phyloP scores from a whole-genome alignment of 2,329 filamentous ascomycete species.

The Verticillium klebahnii region DNA sequence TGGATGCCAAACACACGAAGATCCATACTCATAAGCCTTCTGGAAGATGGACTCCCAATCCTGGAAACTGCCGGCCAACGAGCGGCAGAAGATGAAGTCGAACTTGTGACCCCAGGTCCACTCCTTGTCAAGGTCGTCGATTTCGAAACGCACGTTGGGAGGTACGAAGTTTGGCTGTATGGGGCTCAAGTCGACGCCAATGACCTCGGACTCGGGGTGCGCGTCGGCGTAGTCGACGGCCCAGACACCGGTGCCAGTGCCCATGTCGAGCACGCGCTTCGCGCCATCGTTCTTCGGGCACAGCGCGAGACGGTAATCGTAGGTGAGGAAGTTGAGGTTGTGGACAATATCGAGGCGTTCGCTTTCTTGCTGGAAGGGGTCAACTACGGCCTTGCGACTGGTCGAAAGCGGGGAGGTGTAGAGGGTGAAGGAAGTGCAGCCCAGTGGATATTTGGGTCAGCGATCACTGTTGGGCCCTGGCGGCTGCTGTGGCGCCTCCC shows the following conservation, averaged over 20 bases:
- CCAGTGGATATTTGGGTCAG: neutral
- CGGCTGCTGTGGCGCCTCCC: neutral
- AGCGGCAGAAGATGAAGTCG: conserved; percentile 28
- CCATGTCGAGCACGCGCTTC: conserved; percentile 19
- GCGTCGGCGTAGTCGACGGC: conserved; percentile 37
- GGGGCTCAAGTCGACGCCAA: conserved; percentile 28
- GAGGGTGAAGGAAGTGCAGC: conserved; percentile 12
- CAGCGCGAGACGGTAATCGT: conserved; percentile 17
- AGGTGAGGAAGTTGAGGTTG: conserved; percentile 43
- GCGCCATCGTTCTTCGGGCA: conserved; percentile 4
- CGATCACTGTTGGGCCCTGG: too few species aligned
- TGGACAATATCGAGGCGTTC: conserved; percentile 52
- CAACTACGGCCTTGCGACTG: conserved; percentile 11
- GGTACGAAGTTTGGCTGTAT: conserved; percentile 25
- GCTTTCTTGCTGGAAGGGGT: conserved; percentile 31
- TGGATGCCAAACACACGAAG: neutral
- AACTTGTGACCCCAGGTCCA: conserved; percentile 20
- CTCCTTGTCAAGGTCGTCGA: conserved; percentile 18
- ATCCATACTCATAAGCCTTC: conserved; percentile 26
- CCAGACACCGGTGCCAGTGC: conserved; percentile 43
- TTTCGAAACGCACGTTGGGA: conserved; percentile 19
- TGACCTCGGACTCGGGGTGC: conserved; percentile 20
- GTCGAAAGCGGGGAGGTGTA: conserved; percentile 13
- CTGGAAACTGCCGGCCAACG: conserved; percentile 29
- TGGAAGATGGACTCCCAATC: conserved; percentile 29